Conservation (phyloP, 805 yeast genomes). For the Saturnispora dispora region DNA sequence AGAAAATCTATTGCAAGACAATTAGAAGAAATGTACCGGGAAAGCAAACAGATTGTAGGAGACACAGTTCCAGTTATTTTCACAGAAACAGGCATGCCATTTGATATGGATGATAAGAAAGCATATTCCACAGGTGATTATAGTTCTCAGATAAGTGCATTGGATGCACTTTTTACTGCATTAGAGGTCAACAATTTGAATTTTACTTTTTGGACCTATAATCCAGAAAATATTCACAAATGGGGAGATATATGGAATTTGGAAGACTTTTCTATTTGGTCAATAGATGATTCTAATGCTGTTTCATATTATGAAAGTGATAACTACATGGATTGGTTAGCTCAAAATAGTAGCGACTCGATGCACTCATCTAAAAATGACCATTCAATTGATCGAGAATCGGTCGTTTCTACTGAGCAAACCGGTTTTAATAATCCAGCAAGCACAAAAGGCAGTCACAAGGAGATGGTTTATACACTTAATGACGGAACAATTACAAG, state of each 20-base stretch:
- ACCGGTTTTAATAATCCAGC: not conserved
- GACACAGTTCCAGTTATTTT: slow-evolving; percentile 58
- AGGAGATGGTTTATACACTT: not conserved
- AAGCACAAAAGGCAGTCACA: not conserved
- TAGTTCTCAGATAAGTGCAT: slow-evolving; percentile 65
- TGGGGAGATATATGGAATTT: slow-evolving; percentile 93
- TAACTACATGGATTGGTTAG: slow-evolving; percentile 12
- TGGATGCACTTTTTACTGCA: slow-evolving; percentile 75
- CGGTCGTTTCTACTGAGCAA: not conserved
- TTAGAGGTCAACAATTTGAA: slow-evolving; percentile 65
- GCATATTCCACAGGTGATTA: slow-evolving; percentile 64
- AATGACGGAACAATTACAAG: not conserved
- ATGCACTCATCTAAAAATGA: not conserved
- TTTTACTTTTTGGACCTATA: slow-evolving; percentile 83
- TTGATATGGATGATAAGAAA: slow-evolving; percentile 78
- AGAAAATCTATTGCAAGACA: slow-evolving; percentile 65
- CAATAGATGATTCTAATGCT: slow-evolving; percentile 42
- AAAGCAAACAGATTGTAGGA: slow-evolving; percentile 58
- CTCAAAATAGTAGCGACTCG: slow-evolving; percentile 2
- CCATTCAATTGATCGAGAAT: not conserved
- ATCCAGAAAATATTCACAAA: slow-evolving; percentile 59
- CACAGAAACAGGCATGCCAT: slow-evolving; percentile 97
- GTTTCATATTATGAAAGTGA: not conserved
- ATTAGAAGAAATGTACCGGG: slow-evolving; percentile 54
- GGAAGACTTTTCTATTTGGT: slow-evolving; percentile 88